A percentile compares a stretch with the other conserved stretches of the same genome.
Conservation (phyloP, 345 rosid species). For the Gossypium arboreum region DNA sequence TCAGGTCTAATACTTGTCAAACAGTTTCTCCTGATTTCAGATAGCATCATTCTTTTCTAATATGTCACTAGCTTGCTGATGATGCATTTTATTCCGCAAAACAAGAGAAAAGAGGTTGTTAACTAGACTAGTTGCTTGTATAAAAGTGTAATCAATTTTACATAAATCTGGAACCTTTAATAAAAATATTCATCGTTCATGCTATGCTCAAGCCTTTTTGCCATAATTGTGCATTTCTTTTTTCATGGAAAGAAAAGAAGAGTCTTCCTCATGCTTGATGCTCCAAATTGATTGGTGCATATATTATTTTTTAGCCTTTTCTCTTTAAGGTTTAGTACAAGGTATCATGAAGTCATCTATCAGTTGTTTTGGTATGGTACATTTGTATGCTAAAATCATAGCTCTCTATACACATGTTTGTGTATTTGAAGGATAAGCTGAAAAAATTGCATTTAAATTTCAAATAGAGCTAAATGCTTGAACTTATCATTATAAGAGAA, state of each 20-base stretch:
- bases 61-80: neutral
- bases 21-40: neutral
- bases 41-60: neutral
- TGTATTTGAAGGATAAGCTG: neutral
- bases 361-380: neutral
- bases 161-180: neutral
- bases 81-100: neutral
- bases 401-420: neutral
- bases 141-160: neutral
- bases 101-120: neutral
- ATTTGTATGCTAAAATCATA: neutral
- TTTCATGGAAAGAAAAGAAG: neutral
- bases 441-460: neutral
- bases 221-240: neutral
- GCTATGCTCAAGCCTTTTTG: neutral
- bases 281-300: neutral
- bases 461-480: neutral
- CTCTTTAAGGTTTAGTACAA: neutral
- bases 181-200: neutral
- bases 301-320: neutral
- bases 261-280: neutral
- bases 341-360: neutral
- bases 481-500: neutral
- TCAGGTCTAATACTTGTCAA: conserved; percentile 49
- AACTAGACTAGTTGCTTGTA: neutral